These are phyloP conservation scores for Coffea humblotiana DNA, from an alignment of 305 asterid species.

Conservation along the genomic window DNA sequence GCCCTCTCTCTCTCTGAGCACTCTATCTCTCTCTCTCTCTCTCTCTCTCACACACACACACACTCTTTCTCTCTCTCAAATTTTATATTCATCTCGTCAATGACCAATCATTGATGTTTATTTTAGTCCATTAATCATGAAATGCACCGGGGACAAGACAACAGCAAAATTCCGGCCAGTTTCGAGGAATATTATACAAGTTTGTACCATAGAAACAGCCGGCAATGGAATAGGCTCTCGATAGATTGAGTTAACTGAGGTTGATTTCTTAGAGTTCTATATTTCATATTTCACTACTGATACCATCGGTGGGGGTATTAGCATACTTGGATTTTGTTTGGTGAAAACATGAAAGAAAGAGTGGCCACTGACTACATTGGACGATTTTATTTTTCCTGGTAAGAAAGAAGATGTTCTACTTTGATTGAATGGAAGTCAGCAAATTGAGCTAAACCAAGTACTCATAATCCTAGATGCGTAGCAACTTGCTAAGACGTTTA, in stretches of 20 bases:
- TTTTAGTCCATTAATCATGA: slow-evolving; percentile 29
- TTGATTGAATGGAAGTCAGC: not conserved
- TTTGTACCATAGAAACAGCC: slow-evolving; percentile 33
- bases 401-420: not conserved
- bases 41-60: too few species aligned
- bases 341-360: not conserved
- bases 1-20: too few species aligned
- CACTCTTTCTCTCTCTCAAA: slow-evolving; percentile 2
- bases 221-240: slow-evolving; percentile 33
- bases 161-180: slow-evolving; percentile 38
- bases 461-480: not conserved
- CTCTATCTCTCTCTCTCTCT: too few species aligned
- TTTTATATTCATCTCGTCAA: slow-evolving; percentile 10
- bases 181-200: slow-evolving; percentile 23
- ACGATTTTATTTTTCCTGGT: not conserved
- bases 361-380: not conserved
- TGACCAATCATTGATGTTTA: slow-evolving; percentile 39
- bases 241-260: slow-evolving; percentile 17
- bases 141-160: slow-evolving; percentile 17
- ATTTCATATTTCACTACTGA: not conserved
- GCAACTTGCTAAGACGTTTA: not conserved
- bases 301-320: slow-evolving; percentile 26
- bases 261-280: slow-evolving; percentile 18
- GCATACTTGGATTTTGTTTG: slow-evolving; percentile 15
- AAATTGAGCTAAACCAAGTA: not conserved